Conservation (phyloP, 1,139 yeast genomes). For the Geotrichum reessii region DNA sequence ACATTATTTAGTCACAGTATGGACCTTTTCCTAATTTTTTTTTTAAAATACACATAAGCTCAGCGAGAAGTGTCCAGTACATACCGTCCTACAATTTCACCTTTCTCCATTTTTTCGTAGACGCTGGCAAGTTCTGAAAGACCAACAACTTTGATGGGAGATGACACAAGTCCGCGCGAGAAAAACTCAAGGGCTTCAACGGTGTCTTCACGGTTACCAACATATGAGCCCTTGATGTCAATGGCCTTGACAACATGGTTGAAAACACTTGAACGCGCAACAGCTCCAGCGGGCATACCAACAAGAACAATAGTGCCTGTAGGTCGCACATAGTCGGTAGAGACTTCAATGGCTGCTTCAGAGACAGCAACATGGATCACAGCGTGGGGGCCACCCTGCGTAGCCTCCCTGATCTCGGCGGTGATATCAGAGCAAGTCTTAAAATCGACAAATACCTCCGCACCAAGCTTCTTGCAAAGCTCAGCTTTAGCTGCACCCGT, state of each 20-base stretch:
- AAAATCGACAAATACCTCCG: conserved; percentile 58
- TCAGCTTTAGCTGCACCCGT: conserved; percentile 56
- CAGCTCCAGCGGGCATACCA: conserved; percentile 51
- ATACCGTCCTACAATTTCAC: conserved; percentile 59
- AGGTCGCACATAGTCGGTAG: conserved; percentile 57
- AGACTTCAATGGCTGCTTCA: conserved; percentile 55
- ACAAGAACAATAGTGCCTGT: conserved; percentile 47
- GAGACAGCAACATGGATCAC: conserved; percentile 66
- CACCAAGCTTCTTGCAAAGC: conserved; percentile 50
- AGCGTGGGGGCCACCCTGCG: conserved; percentile 64
- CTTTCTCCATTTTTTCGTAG: conserved; percentile 55
- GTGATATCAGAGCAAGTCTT: conserved; percentile 40
- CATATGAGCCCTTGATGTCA: conserved; percentile 56
- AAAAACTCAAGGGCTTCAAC: conserved; percentile 63
- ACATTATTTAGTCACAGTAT: too few species aligned
- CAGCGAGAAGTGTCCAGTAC: conserved; percentile 45
- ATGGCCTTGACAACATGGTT: conserved; percentile 52
- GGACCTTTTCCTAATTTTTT: too few species aligned
- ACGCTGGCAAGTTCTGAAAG: conserved; percentile 50
- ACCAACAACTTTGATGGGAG: conserved; percentile 57
- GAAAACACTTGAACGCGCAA: conserved; percentile 51
- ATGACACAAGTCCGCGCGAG: conserved; percentile 51
- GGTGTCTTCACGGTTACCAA: conserved; percentile 64
- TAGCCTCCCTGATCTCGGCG: conserved; percentile 45
- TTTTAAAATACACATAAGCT: too few species aligned